Evolutionary conservation across 208 protist species (phyloP), one percentile per base, ranked within the genome.

Genomic region (Leishmania guyanensis): DNA sequence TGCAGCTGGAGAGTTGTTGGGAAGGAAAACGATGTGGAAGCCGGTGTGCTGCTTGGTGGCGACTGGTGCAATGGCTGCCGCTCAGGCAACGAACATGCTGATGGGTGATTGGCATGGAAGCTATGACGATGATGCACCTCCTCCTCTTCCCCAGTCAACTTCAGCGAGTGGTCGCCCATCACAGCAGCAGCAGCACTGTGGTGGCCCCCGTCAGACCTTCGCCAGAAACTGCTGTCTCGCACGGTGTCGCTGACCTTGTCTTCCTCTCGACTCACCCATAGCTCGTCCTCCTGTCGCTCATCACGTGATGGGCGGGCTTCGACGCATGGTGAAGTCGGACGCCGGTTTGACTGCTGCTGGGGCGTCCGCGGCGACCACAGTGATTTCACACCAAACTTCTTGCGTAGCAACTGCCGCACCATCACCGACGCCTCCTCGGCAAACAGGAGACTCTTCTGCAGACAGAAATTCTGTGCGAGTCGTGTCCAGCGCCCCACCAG

Each of bases 391-490:
- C 88, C 80, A 71, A 82, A 89, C 12, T 60, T 80, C 20, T 75
- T 53, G 12, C 87, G 73, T 80, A 91, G 83, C 50, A 84, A 78
- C 53, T 79, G 78, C 16, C 91, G 86, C 82, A 94, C 75, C 68
- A 94, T 39, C 54, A 60, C 73, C 5, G 83, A 72, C 74, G 86
- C 86, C 78, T 94, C 88, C 60, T 92, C 88, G 14, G 91, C 77
- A 76, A 94, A 94, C 43, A 94, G 74, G 0, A 90, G 70, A 68
- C 84, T 89, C 76, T 94, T 94, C 80, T 91, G 86, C 62, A 91
- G 62, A 20, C 81, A 80, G 65, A 84, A 83, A 16, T 83, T 81
- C 69, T 85, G 85, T 36, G 80, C 86, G 29, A 84, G 58, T 48
- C 82, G 62, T 36, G 62, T 75, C 43, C 75, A 81, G 17, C 82